Base-by-base conservation (phyloP, 805 yeast species). In the Pichia occidentalis region DNA sequence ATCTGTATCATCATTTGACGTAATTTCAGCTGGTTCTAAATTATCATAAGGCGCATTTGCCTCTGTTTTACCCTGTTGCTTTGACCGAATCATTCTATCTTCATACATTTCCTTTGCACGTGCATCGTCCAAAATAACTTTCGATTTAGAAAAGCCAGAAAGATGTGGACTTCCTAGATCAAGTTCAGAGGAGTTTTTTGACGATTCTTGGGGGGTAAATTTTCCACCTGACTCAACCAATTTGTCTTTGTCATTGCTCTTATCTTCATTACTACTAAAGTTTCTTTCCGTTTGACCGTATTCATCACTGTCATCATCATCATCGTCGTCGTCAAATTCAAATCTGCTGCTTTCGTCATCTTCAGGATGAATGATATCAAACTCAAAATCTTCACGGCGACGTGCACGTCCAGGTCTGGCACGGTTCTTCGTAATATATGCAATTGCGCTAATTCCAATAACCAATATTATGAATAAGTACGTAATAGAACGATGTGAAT, bases 331-430 rank as follows among this genome's bases (percentile, higher is more conserved):
- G 32, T 62, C 45, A 29, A 52, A 52, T 18, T 48, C 57, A 18
- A 52, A 30, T 21, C 43, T 34, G 33, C 60, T 57, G 45, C 67
- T 67, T 36, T 49, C 51, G 7, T 49, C 51, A 14, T 71, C 76
- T 45, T 80, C 83, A 7, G 82, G 80, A 14, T 78, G 81, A 31
- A 83, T 83, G 32, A 82, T 76, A 53, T 83, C 94, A 52, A 83
- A 80, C 53, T 83, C 92, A 51, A 73, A 79, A 27, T 79, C 86
- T 50, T 80, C 75, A 60, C 87, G 63, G 53, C 82, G 63, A 59
- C 85, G 65, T 41, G 61, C 54, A 23, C 63, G 47, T 6, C 60
- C 67, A 44, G 69, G 66, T 32, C 55, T 60, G 29, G 56, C 52
- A 57, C 63, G 48, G 19, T 41, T 51, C 21, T 60, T 68, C 48